Percentiles rank a stretch among this genome's conserved stretches.
Conservation (phyloP, 1,139 yeast genomes). For the Suhomyces choctaworum region DNA sequence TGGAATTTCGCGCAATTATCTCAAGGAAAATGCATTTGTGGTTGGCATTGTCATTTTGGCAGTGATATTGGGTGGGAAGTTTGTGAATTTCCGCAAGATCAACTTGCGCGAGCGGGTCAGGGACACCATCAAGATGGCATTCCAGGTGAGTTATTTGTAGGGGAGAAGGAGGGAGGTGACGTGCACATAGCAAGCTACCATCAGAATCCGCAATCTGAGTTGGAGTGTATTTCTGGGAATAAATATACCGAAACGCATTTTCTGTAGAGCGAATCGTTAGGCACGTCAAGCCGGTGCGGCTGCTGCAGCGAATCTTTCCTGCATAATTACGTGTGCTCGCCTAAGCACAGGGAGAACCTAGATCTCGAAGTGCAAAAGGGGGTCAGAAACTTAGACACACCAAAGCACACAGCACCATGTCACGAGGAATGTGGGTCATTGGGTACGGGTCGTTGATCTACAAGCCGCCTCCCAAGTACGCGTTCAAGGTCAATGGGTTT, state of each 20-base stretch:
- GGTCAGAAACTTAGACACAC: too few relatives aligned
- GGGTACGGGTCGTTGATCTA: conserved; percentile 91
- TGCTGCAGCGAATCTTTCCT: too few relatives aligned
- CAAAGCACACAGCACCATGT: neutral
- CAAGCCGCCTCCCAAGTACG: conserved; percentile 81
- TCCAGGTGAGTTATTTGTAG: conserved; percentile 42
- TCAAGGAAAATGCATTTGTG: conserved; percentile 33
- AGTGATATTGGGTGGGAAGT: conserved; percentile 23
- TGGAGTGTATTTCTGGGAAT: too few relatives aligned
- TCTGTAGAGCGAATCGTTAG: too few relatives aligned
- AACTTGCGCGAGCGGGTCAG: conserved; percentile 33
- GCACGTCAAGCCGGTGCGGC: too few relatives aligned
- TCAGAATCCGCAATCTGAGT: neutral
- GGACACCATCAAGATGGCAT: conserved; percentile 48
- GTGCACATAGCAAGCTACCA: too few relatives aligned
- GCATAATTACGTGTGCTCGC: too few relatives aligned
- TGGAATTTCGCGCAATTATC: conserved; percentile 23
- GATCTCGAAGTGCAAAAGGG: too few relatives aligned
- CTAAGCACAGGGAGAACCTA: too few relatives aligned
- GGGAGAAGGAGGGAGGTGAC: too few relatives aligned
- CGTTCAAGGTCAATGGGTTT: conserved; percentile 67
- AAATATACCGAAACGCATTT: too few relatives aligned
- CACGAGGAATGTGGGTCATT: conserved; percentile 67
- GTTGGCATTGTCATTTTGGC: conserved; percentile 26
- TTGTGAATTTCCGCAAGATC: conserved; percentile 27